phyloP scores from a whole-genome alignment of 257 asterid genomes.

The Catharanthus roseus region DNA sequence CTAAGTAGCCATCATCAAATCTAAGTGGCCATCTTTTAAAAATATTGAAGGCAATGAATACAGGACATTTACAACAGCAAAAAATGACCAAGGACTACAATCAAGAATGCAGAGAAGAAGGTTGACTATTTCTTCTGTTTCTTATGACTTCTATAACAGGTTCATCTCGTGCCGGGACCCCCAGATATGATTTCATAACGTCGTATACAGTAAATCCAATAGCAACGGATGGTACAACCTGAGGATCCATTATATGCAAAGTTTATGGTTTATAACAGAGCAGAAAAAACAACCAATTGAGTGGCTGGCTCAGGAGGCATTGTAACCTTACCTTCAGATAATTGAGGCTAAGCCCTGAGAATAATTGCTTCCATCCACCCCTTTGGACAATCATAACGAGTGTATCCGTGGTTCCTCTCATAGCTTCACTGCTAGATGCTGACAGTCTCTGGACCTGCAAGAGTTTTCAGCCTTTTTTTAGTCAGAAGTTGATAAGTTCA shows the following conservation, averaged over 20 bases:
- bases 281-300: slow-evolving; percentile 8
- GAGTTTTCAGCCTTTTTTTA: not conserved
- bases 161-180: slow-evolving; percentile 80
- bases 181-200: slow-evolving; percentile 63
- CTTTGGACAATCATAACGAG: slow-evolving; percentile 48
- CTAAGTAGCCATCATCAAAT: not conserved
- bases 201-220: slow-evolving; percentile 90
- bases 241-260: slow-evolving; percentile 13
- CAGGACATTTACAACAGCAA: not conserved
- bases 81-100: slow-evolving; percentile 2
- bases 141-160: slow-evolving; percentile 32
- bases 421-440: slow-evolving; percentile 33
- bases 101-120: slow-evolving; percentile 43
- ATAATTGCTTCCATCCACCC: slow-evolving; percentile 85
- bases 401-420: slow-evolving; percentile 57
- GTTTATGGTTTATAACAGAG: slow-evolving; percentile 4
- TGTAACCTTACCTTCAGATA: slow-evolving; percentile 61
- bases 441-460: slow-evolving; percentile 70
- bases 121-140: slow-evolving; percentile 26
- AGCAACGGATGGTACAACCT: slow-evolving; percentile 97
- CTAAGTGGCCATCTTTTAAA: not conserved
- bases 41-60: not conserved
- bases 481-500: not conserved
- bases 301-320: not conserved
- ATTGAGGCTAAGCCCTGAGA: slow-evolving; percentile 95